These are phyloP conservation scores for Carex cristatella DNA, from an alignment of 176 grass and related monocot species.

Conservation along the genomic window DNA sequence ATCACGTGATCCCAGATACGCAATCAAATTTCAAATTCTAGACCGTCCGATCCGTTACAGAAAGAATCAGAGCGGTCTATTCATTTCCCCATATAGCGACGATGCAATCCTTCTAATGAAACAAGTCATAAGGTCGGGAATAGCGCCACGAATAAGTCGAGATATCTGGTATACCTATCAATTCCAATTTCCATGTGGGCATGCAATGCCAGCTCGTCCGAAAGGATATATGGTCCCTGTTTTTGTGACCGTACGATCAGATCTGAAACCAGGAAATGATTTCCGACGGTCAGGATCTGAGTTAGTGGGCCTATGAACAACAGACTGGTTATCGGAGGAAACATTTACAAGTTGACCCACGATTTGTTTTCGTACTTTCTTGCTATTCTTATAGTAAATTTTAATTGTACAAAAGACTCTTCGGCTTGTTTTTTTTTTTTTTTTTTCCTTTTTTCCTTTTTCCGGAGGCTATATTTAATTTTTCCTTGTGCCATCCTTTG, in stretches of 20 bases:
- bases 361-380: too few species aligned
- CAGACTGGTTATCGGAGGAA: neutral
- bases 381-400: too few species aligned
- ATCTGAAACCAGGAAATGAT: neutral
- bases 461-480: too few species aligned
- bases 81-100: neutral
- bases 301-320: neutral
- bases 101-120: neutral
- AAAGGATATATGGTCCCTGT: neutral
- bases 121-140: neutral
- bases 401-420: too few species aligned
- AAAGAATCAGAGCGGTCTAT: neutral
- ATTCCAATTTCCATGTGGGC: neutral
- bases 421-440: too few species aligned
- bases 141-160: neutral
- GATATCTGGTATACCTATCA: neutral
- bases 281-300: conserved; percentile 9
- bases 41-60: neutral
- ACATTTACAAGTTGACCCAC: too few species aligned
- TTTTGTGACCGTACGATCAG: neutral
- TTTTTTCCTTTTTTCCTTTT: too few species aligned
- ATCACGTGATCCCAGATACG: neutral
- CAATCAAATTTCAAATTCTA: neutral
- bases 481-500: too few species aligned
- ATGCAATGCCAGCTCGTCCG: neutral